Evolutionary conservation across 2,329 filamentous ascomycete genomes (phyloP), one percentile per base, ranked within the genome.

Genomic region (Cladosporium velox): DNA sequence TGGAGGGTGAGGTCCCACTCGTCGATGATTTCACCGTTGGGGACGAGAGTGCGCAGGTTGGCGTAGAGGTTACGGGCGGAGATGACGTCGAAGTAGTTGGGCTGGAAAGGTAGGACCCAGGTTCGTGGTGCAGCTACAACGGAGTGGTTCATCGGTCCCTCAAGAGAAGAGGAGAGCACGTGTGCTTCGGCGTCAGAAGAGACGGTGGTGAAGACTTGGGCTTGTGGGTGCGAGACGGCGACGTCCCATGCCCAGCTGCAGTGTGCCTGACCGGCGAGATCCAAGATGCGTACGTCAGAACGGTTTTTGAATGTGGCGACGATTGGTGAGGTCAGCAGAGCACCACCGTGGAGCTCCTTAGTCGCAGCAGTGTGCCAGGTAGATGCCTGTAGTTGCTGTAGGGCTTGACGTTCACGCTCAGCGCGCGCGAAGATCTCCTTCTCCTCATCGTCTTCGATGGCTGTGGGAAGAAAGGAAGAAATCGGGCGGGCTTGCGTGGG

Each of bases 191-290:
- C 71, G 64, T 77, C 74, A 26, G 74, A 71, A 8, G 78, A 79
- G 44, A 78, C 74, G 64, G 94, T 92, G 0, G 94, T 97, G 81
- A 93, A 96, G 64, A 97, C 87, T 76, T 92, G 93, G 65, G 91
- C 86, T 76, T 92, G 90, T 21, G 91, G 92, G 78, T 93, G 95
- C 76, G 94, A 90, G 59, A 91, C 84, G 0, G 95, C 93, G 66
- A 92, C 91, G 75, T 95, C 89, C 95, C 95, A 99, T 26, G 91
- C 94, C 95, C 95, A 99, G 78, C 96, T 93, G 75, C 92, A 94
- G 15, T 91, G 88, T 0, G 90, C 85, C 75, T 94, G 89, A 54
- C 93, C 93, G 59, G 91, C 93, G 38, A 97, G 88, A 75, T 98
- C 94, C 30, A 98, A 86, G 66, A 97, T 90, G 38, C 90, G 84